Conservation (phyloP, 2,329 filamentous ascomycete genomes). For the Leptographium radiaticola region DNA sequence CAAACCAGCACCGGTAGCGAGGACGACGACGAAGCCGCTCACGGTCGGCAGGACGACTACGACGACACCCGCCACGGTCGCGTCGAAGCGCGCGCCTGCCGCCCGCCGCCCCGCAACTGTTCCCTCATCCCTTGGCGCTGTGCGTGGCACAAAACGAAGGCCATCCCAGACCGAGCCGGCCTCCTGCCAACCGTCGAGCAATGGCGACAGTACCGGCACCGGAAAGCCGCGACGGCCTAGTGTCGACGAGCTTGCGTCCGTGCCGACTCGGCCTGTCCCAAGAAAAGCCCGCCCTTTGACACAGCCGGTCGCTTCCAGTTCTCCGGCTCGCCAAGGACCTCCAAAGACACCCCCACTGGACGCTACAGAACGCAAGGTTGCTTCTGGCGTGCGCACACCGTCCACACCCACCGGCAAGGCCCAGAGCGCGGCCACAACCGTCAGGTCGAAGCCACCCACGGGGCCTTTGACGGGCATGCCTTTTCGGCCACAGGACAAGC, state of each 20-base stretch:
- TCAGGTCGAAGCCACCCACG: neutral
- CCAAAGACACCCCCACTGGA: conserved; percentile 5
- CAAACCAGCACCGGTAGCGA: neutral
- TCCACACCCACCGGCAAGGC: conserved; percentile 3
- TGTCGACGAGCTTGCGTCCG: neutral
- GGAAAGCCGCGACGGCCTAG: neutral
- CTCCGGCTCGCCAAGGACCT: neutral
- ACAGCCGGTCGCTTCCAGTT: neutral
- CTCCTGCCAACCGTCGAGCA: neutral
- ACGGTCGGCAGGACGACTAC: neutral
- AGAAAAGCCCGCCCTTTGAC: neutral
- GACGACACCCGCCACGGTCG: neutral
- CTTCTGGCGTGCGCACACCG: neutral
- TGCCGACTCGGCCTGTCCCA: neutral
- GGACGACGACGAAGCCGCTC: neutral
- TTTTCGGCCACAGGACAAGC: neutral
- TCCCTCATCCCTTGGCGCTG: neutral
- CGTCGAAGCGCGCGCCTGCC: neutral
- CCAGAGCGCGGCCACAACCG: neutral
- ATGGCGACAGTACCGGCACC: neutral
- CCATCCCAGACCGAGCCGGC: conserved; percentile 1
- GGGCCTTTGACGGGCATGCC: conserved; percentile 2
- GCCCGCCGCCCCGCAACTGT: neutral
- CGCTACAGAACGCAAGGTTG: neutral
- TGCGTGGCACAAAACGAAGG: conserved; percentile 10